Evolutionary conservation across 306 rosid species (phyloP).

Genomic region (Potentilla sterilis): DNA sequence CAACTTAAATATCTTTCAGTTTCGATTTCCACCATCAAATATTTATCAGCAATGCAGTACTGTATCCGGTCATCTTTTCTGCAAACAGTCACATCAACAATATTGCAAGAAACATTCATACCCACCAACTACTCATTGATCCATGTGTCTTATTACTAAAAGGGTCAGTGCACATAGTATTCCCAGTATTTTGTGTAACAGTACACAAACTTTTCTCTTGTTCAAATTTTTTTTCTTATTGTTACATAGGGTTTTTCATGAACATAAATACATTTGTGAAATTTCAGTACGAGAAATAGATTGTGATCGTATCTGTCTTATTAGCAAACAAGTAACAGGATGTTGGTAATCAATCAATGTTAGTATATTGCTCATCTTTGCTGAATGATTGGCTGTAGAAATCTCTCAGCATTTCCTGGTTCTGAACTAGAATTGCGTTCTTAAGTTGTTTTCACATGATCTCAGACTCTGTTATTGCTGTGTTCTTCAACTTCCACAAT

Average conservation of each 20-base stretch:
- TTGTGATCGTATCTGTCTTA: background rate
- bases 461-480: background rate
- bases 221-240: background rate
- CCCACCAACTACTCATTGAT: background rate
- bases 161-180: background rate
- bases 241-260: background rate
- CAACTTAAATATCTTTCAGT: background rate
- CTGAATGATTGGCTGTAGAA: conserved; percentile 10
- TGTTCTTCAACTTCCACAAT: background rate
- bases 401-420: conserved; percentile 16
- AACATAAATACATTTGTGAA: background rate
- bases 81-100: too few species aligned
- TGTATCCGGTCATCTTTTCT: background rate
- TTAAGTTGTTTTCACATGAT: conserved; percentile 2
- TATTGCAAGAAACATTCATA: background rate
- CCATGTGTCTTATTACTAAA: background rate
- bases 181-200: background rate
- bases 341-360: background rate
- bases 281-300: background rate
- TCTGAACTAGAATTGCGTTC: conserved; percentile 7
- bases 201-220: background rate
- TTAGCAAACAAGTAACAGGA: background rate
- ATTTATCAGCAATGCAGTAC: conserved; percentile 10
- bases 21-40: conserved; percentile 1
- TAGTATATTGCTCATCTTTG: background rate